Base-by-base conservation (phyloP, 2,329 filamentous ascomycete species). In the Aspergillus sp. region DNA sequence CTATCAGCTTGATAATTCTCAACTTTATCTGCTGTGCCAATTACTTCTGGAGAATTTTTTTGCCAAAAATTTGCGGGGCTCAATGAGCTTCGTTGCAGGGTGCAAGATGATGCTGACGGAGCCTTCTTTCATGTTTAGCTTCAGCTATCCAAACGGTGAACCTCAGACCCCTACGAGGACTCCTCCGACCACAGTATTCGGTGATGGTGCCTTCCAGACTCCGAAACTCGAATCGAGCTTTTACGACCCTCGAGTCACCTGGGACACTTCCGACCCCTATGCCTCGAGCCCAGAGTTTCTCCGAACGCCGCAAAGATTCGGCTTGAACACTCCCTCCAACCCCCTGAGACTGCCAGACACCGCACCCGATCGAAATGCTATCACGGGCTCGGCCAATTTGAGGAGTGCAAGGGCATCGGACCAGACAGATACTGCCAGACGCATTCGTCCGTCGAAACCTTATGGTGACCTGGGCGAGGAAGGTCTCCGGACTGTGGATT, bases 171-270 rank as follows among this genome's bases (percentile, higher is more conserved):
- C 69, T 7, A 72, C 69, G 43, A 68, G 65, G 58, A 72, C 68
- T 40, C 69, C 69, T 29, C 66, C 65, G 8, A 62, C 66, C 33
- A 53, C 60, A 36, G 54, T 61, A 31, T 67, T 69, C 36, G 65
- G 62, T 44, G 61, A 68, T 46, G 48, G 58, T 34, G 54, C 68
- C 40, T 70, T 72, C 44, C 67, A 69, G 33, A 72, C 69, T 26
- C 69, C 70, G 19, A 72, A 70, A 51, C 66, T 71, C 50, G 69
- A 72, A 52, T 71, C 68, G 9, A 71, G 67, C 51, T 71, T 71
- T 51, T 70, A 69, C 52, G 69, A 72, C 47, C 66, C 69, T 30
- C 61, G 66, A 44, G 66, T 72, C 41, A 71, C 68, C 43, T 72
- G 69, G 69, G 67, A 71, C 47, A 71, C 69, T 37, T 65, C 68